A percentile compares a stretch with the other conserved stretches of the same genome.
These are phyloP conservation scores for Dissophora ornata DNA, from an alignment of 192 early-diverging fungal species.

Conservation along the genomic window DNA sequence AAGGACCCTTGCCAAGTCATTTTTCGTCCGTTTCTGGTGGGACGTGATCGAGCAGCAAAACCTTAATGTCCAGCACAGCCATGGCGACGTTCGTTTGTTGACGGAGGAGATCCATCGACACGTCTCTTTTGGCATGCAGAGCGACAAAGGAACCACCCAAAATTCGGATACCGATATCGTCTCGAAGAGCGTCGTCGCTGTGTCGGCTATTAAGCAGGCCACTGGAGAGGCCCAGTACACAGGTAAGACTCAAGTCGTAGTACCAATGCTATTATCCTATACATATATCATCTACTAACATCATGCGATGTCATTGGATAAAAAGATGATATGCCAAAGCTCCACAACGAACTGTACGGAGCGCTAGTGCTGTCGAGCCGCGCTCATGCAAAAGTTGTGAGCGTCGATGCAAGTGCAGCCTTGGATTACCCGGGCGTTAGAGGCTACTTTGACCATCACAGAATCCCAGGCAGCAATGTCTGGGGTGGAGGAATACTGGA, in stretches of 20 bases:
- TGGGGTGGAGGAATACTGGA: constrained; percentile 65
- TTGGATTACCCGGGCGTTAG: constrained; percentile 71
- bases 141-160: constrained; percentile 61
- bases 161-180: constrained; percentile 42
- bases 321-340: constrained; percentile 87
- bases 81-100: constrained; percentile 48
- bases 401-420: constrained; percentile 70
- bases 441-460: constrained; percentile 73
- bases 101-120: constrained; percentile 58
- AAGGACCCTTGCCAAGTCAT: constrained; percentile 66
- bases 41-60: constrained; percentile 55
- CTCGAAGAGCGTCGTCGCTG: constrained; percentile 66
- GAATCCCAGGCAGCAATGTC: constrained; percentile 74
- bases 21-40: constrained; percentile 77
- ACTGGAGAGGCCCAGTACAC: constrained; percentile 87
- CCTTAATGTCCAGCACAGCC: constrained; percentile 31
- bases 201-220: constrained; percentile 83
- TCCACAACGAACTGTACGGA: constrained; percentile 75
- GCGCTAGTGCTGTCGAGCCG: constrained; percentile 73
- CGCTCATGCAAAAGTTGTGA: constrained; percentile 76
- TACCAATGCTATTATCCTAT: too few species aligned
- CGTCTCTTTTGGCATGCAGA: constrained; percentile 55
- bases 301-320: too few species aligned
- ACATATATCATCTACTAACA: too few species aligned
- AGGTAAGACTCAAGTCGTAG: too few species aligned